Conservation (phyloP, 257 asterid genomes). For the Plantago elongata region DNA sequence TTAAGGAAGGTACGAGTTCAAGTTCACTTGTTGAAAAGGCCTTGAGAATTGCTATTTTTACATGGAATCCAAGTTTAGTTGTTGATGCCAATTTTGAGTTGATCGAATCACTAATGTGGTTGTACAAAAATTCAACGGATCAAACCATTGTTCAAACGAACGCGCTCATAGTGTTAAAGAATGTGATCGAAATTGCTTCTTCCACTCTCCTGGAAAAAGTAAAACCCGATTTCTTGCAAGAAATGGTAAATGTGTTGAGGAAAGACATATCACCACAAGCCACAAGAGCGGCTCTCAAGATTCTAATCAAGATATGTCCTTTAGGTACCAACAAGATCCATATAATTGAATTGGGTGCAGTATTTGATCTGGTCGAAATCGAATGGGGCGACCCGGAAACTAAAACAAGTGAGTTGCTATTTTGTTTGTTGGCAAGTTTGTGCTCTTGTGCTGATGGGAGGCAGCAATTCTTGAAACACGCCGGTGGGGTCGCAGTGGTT, state of each 20-base stretch:
- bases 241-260: constrained; percentile 26
- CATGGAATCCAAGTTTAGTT: constrained; percentile 38
- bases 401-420: constrained; percentile 45
- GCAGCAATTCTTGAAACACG: constrained; percentile 59
- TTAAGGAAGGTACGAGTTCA: constrained; percentile 20
- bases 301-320: constrained; percentile 38
- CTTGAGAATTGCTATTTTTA: constrained; percentile 37
- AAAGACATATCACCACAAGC: constrained; percentile 28
- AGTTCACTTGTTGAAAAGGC: constrained; percentile 37
- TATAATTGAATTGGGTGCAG: constrained; percentile 49
- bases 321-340: constrained; percentile 45
- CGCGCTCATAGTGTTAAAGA: constrained; percentile 38
- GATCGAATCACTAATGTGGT: constrained; percentile 41
- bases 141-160: constrained; percentile 9
- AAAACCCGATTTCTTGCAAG: constrained; percentile 29
- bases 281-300: constrained; percentile 34
- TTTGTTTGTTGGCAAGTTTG: constrained; percentile 50
- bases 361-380: constrained; percentile 47
- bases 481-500: constrained; percentile 56
- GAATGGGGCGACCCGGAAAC: constrained; percentile 38
- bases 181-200: constrained; percentile 21
- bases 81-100: constrained; percentile 38
- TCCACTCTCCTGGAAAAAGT: constrained; percentile 27
- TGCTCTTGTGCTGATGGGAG: constrained; percentile 85
- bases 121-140: constrained; percentile 18